Percentiles rank a stretch among this genome's conserved stretches.
phyloP scores from a whole-genome alignment of 129 eudicot genomes.

The Helichrysum umbraculigerum region DNA sequence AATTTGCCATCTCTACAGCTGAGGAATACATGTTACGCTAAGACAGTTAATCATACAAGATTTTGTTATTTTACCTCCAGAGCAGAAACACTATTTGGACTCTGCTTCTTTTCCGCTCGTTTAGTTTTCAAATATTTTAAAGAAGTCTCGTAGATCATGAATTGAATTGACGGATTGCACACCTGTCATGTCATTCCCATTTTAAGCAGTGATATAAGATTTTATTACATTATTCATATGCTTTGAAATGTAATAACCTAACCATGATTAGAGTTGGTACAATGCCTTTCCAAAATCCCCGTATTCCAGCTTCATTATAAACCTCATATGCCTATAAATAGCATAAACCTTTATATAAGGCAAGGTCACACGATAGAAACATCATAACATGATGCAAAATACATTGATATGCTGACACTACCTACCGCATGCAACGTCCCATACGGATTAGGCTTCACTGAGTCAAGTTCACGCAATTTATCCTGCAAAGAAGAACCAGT shows the following conservation, averaged over 20 bases:
- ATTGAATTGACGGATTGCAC: constrained; percentile 95
- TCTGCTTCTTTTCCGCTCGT: constrained; percentile 56
- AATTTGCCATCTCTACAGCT: neutral
- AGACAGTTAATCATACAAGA: constrained; percentile 18
- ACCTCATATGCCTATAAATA: constrained; percentile 75
- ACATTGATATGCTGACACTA: constrained; percentile 27
- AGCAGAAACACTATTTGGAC: constrained; percentile 50
- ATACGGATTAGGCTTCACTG: constrained; percentile 70
- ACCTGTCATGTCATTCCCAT: constrained; percentile 52
- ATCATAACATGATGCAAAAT: constrained; percentile 19
- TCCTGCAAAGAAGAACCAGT: constrained; percentile 50
- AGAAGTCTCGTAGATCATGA: constrained; percentile 88
- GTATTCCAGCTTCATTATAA: constrained; percentile 87
- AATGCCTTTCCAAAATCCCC: constrained; percentile 97
- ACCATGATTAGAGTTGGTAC: constrained; percentile 94
- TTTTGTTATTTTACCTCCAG: constrained; percentile 56
- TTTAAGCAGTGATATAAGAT: constrained; percentile 13
- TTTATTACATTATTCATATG: constrained; percentile 7
- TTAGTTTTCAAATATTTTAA: constrained; percentile 61
- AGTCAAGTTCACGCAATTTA: constrained; percentile 64
- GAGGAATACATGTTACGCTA: constrained; percentile 2
- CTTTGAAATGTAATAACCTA: constrained; percentile 19
- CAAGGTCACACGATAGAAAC: constrained; percentile 7
- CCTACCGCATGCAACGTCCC: constrained; percentile 88
- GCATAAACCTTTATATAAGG: constrained; percentile 27